Evolutionary conservation across 169 alveolate genomes (phyloP), one percentile per base, ranked within the genome.

Genomic region (Cryptosporidium sp.): DNA sequence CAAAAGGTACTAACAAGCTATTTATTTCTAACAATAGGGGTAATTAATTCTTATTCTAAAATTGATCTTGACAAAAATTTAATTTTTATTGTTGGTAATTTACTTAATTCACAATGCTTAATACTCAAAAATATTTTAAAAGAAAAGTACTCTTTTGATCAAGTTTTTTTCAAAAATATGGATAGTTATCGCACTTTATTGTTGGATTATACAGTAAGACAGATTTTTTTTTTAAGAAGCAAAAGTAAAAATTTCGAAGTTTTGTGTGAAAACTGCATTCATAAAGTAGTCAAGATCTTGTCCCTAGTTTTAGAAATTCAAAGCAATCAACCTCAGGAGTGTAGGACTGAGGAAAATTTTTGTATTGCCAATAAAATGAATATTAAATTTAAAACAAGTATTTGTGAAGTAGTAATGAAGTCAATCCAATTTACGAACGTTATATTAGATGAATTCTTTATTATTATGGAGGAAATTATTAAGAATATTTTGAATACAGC

Each of bases 21-120:
- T 52, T 33, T 59, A 33, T 73, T 73, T 7, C 37, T 73, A 55
- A 73, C 71, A 18, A 23, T 73, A 9, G 86, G 86, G 37, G 71
- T 73, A 31, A 43, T 73, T 52, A 73, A 37, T 58, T 73, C 86
- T 7, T 52, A 55, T 73, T 55, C 70, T 51, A 62, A 59, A 51
- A 18, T 59, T n/a, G 55, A 50, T 1, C 31, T 73, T 23, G 52
- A 55, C 55, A 43, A 58, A 18, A 35, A 73, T 14, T 73, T 73
- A 39, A 45, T 73, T 51, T 33, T 35, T 33, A 18, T 33, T 59
- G 16, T 73, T 26, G 51, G 55, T 1, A 35, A 58, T 10, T 18
- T 73, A 8, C 45, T 73, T 23, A 29, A 52, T 0, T 52, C 26
- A 14, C 86, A 73, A 33, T 55, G 65, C 23, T 35, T 35, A 9